phyloP scores from a whole-genome alignment of 768 basidiomycete genomes.

The Dacryopinax spathularia region DNA sequence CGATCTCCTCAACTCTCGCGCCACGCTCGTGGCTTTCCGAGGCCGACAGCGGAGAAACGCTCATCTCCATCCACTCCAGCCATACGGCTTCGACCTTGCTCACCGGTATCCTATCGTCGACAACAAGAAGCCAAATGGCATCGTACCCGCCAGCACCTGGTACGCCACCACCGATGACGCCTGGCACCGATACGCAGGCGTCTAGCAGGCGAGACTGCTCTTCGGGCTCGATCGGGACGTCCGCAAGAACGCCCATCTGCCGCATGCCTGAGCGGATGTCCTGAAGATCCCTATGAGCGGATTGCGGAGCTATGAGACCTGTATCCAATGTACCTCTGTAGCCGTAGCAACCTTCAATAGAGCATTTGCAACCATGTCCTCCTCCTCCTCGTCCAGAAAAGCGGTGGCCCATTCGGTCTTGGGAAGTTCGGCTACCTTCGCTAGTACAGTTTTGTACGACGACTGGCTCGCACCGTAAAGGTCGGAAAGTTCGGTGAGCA shows the following conservation, averaged over 20 bases:
- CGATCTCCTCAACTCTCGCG: slow-evolving; percentile 45
- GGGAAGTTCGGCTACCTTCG: background rate
- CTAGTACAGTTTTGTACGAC: slow-evolving; percentile 8
- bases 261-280: slow-evolving; percentile 67
- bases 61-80: slow-evolving; percentile 44
- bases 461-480: background rate
- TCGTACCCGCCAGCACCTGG: slow-evolving; percentile 98
- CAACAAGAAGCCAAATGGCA: slow-evolving; percentile 84
- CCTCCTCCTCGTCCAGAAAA: background rate
- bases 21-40: slow-evolving; percentile 57
- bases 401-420: background rate
- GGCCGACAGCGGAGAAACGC: slow-evolving; percentile 58
- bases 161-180: slow-evolving; percentile 87
- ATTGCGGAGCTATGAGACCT: slow-evolving; percentile 2
- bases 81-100: slow-evolving; percentile 54
- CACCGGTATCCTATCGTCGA: slow-evolving; percentile 32
- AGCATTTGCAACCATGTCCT: slow-evolving; percentile 2
- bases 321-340: background rate
- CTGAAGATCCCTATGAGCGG: slow-evolving; percentile 27
- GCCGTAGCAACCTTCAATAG: background rate
- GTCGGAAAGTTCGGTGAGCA: slow-evolving; percentile 9
- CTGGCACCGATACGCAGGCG: slow-evolving; percentile 56
- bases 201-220: slow-evolving; percentile 78
- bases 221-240: slow-evolving; percentile 78
- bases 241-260: slow-evolving; percentile 60